Conservation (phyloP, 2,329 filamentous ascomycete species). For the Fusarium paranaense region DNA sequence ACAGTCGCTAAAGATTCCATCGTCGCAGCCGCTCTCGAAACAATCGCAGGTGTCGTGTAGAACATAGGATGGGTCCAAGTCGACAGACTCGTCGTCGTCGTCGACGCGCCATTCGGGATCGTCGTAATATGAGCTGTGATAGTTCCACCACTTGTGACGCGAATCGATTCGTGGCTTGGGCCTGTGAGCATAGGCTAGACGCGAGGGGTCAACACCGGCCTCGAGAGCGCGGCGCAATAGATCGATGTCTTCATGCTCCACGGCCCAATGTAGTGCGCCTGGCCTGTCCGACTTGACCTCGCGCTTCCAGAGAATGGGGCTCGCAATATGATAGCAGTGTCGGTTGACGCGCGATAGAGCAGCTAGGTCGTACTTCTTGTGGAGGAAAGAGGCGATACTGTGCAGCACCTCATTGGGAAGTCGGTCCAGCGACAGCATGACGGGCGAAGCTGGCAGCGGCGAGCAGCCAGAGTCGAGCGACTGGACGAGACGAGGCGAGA, state of each 20-base stretch:
- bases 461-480: conserved; percentile 13
- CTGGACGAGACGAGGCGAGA: neutral
- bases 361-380: conserved; percentile 44
- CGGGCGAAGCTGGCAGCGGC: conserved; percentile 29
- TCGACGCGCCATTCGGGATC: conserved; percentile 42
- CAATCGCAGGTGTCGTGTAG: conserved; percentile 41
- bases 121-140: conserved; percentile 43
- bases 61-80: conserved; percentile 41
- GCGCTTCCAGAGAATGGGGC: conserved; percentile 44
- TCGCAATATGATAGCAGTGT: conserved; percentile 42
- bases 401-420: conserved; percentile 46
- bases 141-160: conserved; percentile 44
- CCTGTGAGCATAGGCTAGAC: conserved; percentile 41
- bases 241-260: conserved; percentile 37
- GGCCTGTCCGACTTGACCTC: conserved; percentile 42
- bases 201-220: conserved; percentile 39
- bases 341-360: conserved; percentile 40
- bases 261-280: conserved; percentile 44
- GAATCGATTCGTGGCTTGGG: conserved; percentile 41
- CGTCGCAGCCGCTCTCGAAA: conserved; percentile 43
- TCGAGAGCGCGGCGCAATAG: conserved; percentile 41
- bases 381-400: conserved; percentile 38
- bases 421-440: conserved; percentile 47
- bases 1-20: conserved; percentile 45
- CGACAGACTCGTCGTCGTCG: conserved; percentile 42